Percentiles rank a stretch among this genome's conserved stretches.
Evolutionary conservation across 2,329 filamentous ascomycete species (phyloP).

Genomic region (Colletotrichum filicis): DNA sequence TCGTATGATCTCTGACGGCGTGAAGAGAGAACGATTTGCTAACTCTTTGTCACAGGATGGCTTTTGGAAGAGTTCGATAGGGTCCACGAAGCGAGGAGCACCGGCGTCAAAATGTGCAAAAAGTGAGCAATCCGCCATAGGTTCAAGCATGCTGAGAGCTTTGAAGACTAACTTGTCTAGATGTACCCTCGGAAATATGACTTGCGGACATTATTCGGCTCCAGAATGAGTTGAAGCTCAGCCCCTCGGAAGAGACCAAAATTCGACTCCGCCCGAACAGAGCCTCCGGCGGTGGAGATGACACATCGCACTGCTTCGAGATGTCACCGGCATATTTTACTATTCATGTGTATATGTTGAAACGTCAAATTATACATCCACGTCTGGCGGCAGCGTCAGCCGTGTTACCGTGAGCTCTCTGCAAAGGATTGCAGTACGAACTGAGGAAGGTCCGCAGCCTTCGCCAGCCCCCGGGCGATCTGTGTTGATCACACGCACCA

Average conservation of each 20-base stretch:
- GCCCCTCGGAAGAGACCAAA: background rate
- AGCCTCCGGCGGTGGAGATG: background rate
- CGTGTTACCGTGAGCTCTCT: background rate
- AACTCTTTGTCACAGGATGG: background rate
- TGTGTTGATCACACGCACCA: background rate
- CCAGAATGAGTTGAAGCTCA: conserved; percentile 14
- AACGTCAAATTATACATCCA: background rate
- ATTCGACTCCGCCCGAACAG: background rate
- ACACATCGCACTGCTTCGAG: background rate
- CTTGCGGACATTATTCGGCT: conserved; percentile 25
- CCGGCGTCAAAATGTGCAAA: conserved; percentile 24
- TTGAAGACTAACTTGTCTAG: conserved; percentile 10
- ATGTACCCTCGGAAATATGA: conserved; percentile 25
- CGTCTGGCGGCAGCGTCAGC: background rate
- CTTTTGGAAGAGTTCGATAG: conserved; percentile 27
- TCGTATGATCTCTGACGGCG: conserved; percentile 37
- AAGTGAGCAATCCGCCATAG: background rate
- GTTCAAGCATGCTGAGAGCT: no score
- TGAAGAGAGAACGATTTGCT: background rate
- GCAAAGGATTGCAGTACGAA: background rate
- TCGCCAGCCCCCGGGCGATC: background rate
- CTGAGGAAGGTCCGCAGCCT: background rate
- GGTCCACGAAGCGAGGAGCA: conserved; percentile 20
- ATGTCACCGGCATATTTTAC: background rate
- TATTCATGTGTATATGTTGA: background rate